Evolutionary conservation across 768 basidiomycete species (phyloP).

Genomic region (Boletus bicolor): DNA sequence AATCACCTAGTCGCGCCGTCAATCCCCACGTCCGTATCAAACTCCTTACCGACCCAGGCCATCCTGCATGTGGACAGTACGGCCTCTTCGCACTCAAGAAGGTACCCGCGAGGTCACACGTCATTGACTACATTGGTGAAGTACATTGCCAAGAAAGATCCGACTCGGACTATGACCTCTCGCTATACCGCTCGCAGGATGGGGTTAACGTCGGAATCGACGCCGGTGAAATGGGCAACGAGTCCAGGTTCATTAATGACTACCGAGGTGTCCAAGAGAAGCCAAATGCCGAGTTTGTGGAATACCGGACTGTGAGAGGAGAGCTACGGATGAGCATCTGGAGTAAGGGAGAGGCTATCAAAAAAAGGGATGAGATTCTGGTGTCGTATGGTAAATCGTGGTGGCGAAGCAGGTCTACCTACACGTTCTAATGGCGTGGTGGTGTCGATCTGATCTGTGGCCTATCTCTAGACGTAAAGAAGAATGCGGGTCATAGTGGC

Average conservation of each 20-base stretch:
- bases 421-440: too few relatives aligned
- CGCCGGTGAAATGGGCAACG: constrained; percentile 74
- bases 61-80: constrained; percentile 76
- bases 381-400: constrained; percentile 88
- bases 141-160: constrained; percentile 75
- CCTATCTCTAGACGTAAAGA: too few relatives aligned
- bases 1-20: constrained; percentile 5
- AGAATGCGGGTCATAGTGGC: background rate
- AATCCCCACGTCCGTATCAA: constrained; percentile 51
- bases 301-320: constrained; percentile 48
- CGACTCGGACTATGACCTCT: constrained; percentile 85
- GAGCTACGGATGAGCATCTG: constrained; percentile 78
- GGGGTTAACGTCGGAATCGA: constrained; percentile 74
- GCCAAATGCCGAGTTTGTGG: constrained; percentile 71
- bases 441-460: too few relatives aligned
- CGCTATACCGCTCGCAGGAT: constrained; percentile 57
- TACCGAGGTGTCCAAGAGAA: constrained; percentile 71
- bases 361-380: constrained; percentile 79
- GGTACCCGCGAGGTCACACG: constrained; percentile 61
- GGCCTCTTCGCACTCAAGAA: constrained; percentile 79
- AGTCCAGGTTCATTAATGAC: constrained; percentile 88
- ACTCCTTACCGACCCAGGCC: constrained; percentile 48
- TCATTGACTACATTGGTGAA: constrained; percentile 82
- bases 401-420: constrained; percentile 50
- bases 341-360: constrained; percentile 56